phyloP scores from a whole-genome alignment of 768 basidiomycete genomes.

The Multifurca ochricompacta region DNA sequence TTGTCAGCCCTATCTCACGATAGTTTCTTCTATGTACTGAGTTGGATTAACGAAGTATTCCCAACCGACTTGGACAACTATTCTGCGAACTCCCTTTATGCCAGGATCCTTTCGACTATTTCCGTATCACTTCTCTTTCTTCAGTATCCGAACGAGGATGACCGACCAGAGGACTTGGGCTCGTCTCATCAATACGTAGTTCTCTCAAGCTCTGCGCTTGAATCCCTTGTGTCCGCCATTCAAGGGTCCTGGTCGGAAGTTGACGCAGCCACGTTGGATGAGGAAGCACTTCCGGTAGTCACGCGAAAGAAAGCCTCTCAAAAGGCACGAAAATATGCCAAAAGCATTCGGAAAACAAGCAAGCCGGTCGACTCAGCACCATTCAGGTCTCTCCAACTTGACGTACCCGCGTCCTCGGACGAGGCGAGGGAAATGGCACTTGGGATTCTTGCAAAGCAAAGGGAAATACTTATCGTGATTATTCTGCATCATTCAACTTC shows the following conservation, averaged over 20 bases:
- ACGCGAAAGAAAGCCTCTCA: constrained; percentile 24
- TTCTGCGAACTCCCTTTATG: not conserved
- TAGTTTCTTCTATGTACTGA: constrained; percentile 3
- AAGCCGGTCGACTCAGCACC: constrained; percentile 24
- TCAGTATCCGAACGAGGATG: not conserved
- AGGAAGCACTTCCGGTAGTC: not conserved
- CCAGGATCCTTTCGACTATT: constrained; percentile 3
- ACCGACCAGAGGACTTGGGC: not conserved
- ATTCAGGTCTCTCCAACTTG: constrained; percentile 26
- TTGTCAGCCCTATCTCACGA: constrained; percentile 8
- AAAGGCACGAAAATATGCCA: constrained; percentile 26
- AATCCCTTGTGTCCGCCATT: not conserved
- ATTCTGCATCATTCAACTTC: not conserved
- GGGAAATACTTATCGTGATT: constrained; percentile 24
- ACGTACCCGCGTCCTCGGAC: constrained; percentile 23
- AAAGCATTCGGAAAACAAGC: constrained; percentile 7
- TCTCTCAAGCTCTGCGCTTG: not conserved
- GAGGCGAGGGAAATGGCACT: constrained; percentile 21
- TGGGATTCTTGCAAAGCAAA: constrained; percentile 24
- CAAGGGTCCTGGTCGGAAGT: not conserved
- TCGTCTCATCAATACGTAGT: constrained; percentile 5
- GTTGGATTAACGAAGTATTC: constrained; percentile 7
- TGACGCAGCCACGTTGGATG: not conserved
- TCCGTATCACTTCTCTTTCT: constrained; percentile 9
- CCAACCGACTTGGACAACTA: constrained; percentile 3